A percentile compares a stretch with the other conserved stretches of the same genome.
These are phyloP conservation scores for Hibiscus trionum DNA, from an alignment of 345 rosid genomes.

Conservation along the genomic window DNA sequence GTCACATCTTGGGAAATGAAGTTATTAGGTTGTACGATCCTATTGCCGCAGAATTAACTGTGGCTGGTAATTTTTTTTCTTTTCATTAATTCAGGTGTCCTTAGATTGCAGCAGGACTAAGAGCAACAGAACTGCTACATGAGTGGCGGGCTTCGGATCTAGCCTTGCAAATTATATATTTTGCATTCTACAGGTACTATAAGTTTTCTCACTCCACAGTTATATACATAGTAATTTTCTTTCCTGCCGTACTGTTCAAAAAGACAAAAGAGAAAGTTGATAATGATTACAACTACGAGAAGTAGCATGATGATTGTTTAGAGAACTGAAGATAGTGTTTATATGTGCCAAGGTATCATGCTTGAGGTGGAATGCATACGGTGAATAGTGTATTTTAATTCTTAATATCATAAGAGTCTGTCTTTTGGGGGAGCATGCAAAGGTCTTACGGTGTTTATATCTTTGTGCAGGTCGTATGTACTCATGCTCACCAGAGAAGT, in stretches of 20 bases:
- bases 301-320: neutral
- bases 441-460: neutral
- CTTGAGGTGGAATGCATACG: neutral
- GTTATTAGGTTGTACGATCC: neutral
- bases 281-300: neutral
- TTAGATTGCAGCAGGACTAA: constrained; percentile 72
- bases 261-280: no score
- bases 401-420: neutral
- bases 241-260: no score
- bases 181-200: constrained; percentile 79
- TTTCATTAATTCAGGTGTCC: constrained; percentile 39
- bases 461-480: constrained; percentile 58
- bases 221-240: neutral
- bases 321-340: neutral
- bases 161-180: constrained; percentile 65
- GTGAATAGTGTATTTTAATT: neutral
- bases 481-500: constrained; percentile 66
- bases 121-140: constrained; percentile 70
- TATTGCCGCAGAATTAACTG: neutral
- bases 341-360: neutral
- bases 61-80: neutral
- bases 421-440: neutral
- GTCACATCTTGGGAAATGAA: neutral
- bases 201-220: neutral
- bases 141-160: constrained; percentile 77